phyloP scores from a whole-genome alignment of 2,329 filamentous ascomycete genomes.

The Pseudocercospora musae region DNA sequence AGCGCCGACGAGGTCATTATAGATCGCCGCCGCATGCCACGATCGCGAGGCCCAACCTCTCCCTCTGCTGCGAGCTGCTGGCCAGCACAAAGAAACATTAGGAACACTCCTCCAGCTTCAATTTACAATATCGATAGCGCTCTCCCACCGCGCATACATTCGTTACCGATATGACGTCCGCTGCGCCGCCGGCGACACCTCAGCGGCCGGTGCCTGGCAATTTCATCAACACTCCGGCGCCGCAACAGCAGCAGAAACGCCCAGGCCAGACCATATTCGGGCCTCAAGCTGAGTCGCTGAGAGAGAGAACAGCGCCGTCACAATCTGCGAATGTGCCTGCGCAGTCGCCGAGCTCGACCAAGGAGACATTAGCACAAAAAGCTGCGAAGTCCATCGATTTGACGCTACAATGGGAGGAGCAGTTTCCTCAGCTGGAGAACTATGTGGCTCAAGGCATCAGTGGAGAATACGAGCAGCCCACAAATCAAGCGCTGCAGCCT shows the following conservation, averaged over 20 bases:
- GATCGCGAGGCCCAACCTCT: slow-evolving; percentile 1
- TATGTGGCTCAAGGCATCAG: slow-evolving; percentile 83
- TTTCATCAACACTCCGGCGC: slow-evolving; percentile 70
- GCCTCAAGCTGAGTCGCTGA: slow-evolving; percentile 30
- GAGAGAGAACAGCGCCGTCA: slow-evolving; percentile 26
- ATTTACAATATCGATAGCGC: slow-evolving; percentile 6
- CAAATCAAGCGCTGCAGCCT: slow-evolving; percentile 70
- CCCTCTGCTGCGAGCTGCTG: slow-evolving; percentile 19
- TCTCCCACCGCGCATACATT: background rate
- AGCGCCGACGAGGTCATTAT: background rate
- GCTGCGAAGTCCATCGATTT: slow-evolving; percentile 81
- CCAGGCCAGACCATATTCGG: slow-evolving; percentile 32
- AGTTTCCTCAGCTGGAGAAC: slow-evolving; percentile 83
- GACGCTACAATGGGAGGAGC: slow-evolving; percentile 69
- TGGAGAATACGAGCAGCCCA: slow-evolving; percentile 82
- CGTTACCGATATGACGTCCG: slow-evolving; percentile 26
- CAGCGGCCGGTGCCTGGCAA: slow-evolving; percentile 71
- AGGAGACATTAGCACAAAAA: slow-evolving; percentile 61
- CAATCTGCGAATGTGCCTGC: slow-evolving; percentile 14
- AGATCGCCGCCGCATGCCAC: slow-evolving; percentile 12
- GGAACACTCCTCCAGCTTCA: background rate
- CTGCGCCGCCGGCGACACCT: slow-evolving; percentile 51
- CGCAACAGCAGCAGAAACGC: slow-evolving; percentile 14
- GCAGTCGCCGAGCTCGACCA: slow-evolving; percentile 10
- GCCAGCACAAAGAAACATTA: slow-evolving; percentile 4